Base-by-base conservation (phyloP, 2,329 filamentous ascomycete species). In the Xylaria multiplex region DNA sequence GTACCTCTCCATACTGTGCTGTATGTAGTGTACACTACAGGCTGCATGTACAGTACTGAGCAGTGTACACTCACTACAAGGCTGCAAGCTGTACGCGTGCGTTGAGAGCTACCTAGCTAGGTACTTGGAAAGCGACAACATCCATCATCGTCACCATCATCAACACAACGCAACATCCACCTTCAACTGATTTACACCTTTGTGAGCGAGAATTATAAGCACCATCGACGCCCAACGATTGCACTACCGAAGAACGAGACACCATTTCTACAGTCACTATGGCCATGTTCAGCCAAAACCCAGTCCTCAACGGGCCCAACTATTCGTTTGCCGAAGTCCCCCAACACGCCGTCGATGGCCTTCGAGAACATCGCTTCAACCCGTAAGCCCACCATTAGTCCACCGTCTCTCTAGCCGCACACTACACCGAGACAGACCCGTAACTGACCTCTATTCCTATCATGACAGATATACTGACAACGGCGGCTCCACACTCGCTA, bases 401-500 rank as follows among this genome's bases (percentile, higher is more conserved):
- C 58, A 53, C 24, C n/a, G 46, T 42, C 6, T 30, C 30, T 22
- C 19, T 61, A 9, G 22, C n/a, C 9, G 27, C 4, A 42, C 30
- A 43, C 56, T 6, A 3, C 7, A n/a, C 4, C 22, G 19, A 6
- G 48, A 24, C 19, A 61, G 8, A n/a, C 19, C 19, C 43, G 53
- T 42, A 57, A 56, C 62, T 68, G 16, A 69, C 53, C 40, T 49
- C 14, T 54, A 56, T 43, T 59, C 70, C 62, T 64, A 40, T 2
- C 30, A 58, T 56, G 30, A 70, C 73, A 96, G 92, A 74, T 99
- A 99, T 82, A 96, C 96, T 72, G 95, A 99, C 84, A 99, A 99
- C 79, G 96, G 96, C 74, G 96, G 96, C 73, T 97, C 93, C 67
- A 98, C 96, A 61, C 88, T 99, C 63, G 96, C 93, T 76, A 98